Evolutionary conservation across 2,329 filamentous ascomycete genomes (phyloP).

Genomic region (Fusarium sulawesiense): DNA sequence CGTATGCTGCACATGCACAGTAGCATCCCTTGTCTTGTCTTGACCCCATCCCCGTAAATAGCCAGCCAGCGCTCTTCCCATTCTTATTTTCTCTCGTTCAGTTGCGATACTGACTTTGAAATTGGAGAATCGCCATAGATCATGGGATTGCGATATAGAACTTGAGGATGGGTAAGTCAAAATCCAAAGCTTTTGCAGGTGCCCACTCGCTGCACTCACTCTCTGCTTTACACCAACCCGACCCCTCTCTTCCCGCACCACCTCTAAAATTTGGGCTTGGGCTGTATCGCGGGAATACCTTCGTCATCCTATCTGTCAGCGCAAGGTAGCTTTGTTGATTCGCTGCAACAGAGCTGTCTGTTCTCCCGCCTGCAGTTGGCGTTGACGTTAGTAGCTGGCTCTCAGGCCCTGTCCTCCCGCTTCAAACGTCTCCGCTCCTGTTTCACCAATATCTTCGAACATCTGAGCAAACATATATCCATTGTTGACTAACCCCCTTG

Average conservation of each 20-base stretch:
- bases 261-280: slow-evolving; percentile 32
- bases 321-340: slow-evolving; percentile 5
- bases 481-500: slow-evolving; percentile 43
- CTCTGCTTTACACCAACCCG: slow-evolving; percentile 27
- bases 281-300: slow-evolving; percentile 43
- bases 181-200: slow-evolving; percentile 37
- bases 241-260: slow-evolving; percentile 42
- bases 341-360: neutral
- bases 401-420: slow-evolving; percentile 28
- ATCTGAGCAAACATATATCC: slow-evolving; percentile 25
- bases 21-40: slow-evolving; percentile 34
- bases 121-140: slow-evolving; percentile 40
- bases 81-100: slow-evolving; percentile 14
- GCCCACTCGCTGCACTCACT: slow-evolving; percentile 32
- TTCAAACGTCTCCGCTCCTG: slow-evolving; percentile 26
- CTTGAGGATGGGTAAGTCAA: slow-evolving; percentile 52
- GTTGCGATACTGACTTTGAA: slow-evolving; percentile 28
- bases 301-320: slow-evolving; percentile 25
- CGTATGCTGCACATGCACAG: slow-evolving; percentile 31
- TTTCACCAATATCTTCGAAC: slow-evolving; percentile 38
- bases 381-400: slow-evolving; percentile 12
- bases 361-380: neutral
- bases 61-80: slow-evolving; percentile 16
- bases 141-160: slow-evolving; percentile 49
- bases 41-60: slow-evolving; percentile 13